Conservation (phyloP, 2,329 filamentous ascomycete species). For the Remersonia thermophila region DNA sequence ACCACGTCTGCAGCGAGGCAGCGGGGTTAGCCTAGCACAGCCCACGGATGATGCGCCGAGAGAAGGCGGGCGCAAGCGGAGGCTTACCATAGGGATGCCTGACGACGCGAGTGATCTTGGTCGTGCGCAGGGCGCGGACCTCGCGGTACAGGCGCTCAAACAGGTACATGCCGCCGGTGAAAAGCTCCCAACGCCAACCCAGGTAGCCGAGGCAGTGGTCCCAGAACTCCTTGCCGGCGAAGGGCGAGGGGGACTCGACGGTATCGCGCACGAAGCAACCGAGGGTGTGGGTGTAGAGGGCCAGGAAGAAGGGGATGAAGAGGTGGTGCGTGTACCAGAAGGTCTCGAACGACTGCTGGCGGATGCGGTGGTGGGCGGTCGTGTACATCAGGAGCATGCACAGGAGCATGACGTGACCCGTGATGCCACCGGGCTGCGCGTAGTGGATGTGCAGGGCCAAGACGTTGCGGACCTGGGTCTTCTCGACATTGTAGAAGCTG, state of each 20-base stretch:
- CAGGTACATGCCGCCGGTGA: constrained; percentile 75
- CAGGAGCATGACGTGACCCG: constrained; percentile 94
- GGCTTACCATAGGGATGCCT: constrained; percentile 86
- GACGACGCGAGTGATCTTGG: constrained; percentile 85
- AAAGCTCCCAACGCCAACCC: constrained; percentile 94
- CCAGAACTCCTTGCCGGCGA: constrained; percentile 76
- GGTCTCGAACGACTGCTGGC: constrained; percentile 93
- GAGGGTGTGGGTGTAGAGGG: constrained; percentile 87
- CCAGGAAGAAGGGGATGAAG: constrained; percentile 92
- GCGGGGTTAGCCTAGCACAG: constrained; percentile 20
- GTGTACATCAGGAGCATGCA: constrained; percentile 99
- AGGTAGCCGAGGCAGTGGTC: constrained; percentile 87
- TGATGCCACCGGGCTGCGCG: constrained; percentile 76
- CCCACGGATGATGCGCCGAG: too few relatives aligned
- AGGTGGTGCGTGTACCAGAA: constrained; percentile 99
- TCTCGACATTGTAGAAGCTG: constrained; percentile 92
- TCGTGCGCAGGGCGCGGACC: constrained; percentile 68
- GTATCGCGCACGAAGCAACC: constrained; percentile 94
- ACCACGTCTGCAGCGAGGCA: constrained; percentile 62
- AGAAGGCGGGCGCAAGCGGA: too few relatives aligned
- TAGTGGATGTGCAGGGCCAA: constrained; percentile 88
- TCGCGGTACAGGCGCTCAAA: constrained; percentile 84
- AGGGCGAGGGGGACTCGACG: constrained; percentile 59
- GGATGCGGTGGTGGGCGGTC: constrained; percentile 81
- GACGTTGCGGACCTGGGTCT: constrained; percentile 65